A percentile compares a stretch with the other conserved stretches of the same genome.
These are phyloP conservation scores for Ormosia semicastrata DNA, from an alignment of 306 rosid genomes.

Conservation along the genomic window DNA sequence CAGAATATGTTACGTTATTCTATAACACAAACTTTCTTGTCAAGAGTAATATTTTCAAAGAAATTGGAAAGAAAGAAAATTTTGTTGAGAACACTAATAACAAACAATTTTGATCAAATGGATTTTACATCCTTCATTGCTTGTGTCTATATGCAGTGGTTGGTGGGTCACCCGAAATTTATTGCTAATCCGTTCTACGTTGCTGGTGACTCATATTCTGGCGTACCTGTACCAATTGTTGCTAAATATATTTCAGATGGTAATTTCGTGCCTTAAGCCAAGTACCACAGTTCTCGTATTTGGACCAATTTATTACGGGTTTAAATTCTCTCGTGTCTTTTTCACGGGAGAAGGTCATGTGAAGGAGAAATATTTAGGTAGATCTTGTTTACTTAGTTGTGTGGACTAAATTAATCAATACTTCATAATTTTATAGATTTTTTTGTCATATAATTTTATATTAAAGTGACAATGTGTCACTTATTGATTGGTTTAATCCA, in stretches of 20 bases:
- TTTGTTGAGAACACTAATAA: neutral
- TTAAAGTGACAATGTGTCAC: no score
- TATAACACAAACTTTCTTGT: neutral
- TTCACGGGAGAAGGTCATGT: no score
- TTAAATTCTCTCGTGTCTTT: no score
- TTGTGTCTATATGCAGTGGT: conserved; percentile 29
- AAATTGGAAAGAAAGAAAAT: neutral
- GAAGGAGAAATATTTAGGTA: no score
- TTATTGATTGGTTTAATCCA: no score
- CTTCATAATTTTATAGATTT: no score
- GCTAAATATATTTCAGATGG: conserved; percentile 29
- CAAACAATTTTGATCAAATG: neutral
- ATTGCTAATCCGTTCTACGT: conserved; percentile 24
- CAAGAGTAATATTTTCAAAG: neutral
- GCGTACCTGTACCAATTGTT: conserved; percentile 27
- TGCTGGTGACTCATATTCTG: conserved; percentile 37
- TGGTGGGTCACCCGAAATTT: conserved; percentile 29
- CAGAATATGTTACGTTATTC: neutral
- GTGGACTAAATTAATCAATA: no score
- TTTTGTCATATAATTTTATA: no score
- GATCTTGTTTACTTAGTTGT: no score
- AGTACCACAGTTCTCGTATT: neutral
- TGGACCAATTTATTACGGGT: neutral
- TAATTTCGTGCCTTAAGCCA: neutral
- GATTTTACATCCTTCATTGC: neutral